These are phyloP conservation scores for Cystofilobasidium macerans DNA, from an alignment of 768 basidiomycete species.

Conservation along the genomic window DNA sequence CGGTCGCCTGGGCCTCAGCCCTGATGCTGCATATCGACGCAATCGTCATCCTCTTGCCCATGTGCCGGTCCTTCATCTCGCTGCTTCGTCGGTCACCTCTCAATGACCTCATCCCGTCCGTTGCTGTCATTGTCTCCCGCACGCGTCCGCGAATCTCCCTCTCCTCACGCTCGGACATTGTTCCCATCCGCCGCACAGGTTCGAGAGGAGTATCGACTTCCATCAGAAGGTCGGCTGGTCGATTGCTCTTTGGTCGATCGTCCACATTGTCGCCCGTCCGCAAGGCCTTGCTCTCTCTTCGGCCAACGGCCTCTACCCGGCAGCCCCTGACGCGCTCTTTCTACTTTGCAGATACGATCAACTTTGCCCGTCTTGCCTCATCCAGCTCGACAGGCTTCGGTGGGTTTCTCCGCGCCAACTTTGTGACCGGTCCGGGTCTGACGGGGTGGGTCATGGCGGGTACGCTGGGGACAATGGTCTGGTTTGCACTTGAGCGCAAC, in stretches of 20 bases:
- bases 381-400: slow-evolving; percentile 44
- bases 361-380: slow-evolving; percentile 59
- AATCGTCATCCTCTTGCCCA: slow-evolving; percentile 83
- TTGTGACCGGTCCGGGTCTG: slow-evolving; percentile 56
- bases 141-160: background rate
- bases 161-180: background rate
- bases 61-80: slow-evolving; percentile 91
- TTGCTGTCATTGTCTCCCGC: background rate
- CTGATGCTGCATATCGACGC: slow-evolving; percentile 84
- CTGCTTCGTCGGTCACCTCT: slow-evolving; percentile 73
- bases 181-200: slow-evolving; percentile 32
- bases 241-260: slow-evolving; percentile 61
- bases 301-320: no score
- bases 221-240: slow-evolving; percentile 83
- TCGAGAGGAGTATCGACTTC: slow-evolving; percentile 84
- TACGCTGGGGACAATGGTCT: slow-evolving; percentile 66
- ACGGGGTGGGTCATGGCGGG: slow-evolving; percentile 81
- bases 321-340: no score
- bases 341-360: slow-evolving; percentile 45
- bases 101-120: slow-evolving; percentile 33
- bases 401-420: slow-evolving; percentile 69
- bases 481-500: slow-evolving; percentile 69
- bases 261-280: slow-evolving; percentile 76
- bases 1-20: slow-evolving; percentile 76
- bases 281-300: slow-evolving; percentile 35